These are phyloP conservation scores for Diplosphaera chodatii DNA, from an alignment of 139 green algal genomes.

Conservation along the genomic window DNA sequence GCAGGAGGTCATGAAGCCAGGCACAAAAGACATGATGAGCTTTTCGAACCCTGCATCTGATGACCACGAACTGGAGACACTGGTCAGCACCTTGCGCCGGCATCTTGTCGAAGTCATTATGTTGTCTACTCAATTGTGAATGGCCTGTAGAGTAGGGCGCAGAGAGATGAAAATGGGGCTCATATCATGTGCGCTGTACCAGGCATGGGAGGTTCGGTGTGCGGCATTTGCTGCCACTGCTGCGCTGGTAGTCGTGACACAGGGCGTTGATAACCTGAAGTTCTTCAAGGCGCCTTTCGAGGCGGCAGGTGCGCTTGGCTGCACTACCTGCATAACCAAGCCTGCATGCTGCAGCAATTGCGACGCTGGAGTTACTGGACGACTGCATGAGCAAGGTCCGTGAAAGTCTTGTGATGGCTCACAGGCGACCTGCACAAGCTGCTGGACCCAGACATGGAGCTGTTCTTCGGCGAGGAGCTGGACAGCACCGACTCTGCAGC, in stretches of 20 bases:
- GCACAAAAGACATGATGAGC: background rate
- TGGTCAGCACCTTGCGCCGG: no score
- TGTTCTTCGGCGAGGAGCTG: background rate
- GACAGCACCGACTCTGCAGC: background rate
- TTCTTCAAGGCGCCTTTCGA: conserved; percentile 11
- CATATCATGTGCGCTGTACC: no score
- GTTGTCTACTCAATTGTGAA: no score
- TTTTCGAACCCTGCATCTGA: background rate
- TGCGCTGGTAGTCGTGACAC: conserved; percentile 5
- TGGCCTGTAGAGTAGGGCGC: no score
- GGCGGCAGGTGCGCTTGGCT: background rate
- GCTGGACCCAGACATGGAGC: background rate
- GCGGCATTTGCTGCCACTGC: conserved; percentile 11
- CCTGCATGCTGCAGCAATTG: no score
- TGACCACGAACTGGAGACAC: no score
- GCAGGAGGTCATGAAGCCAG: conserved; percentile 5
- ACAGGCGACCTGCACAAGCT: conserved; percentile 11
- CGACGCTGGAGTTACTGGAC: no score
- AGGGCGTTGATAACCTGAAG: background rate
- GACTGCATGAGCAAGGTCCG: no score
- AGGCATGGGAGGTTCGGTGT: background rate
- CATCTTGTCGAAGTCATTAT: no score
- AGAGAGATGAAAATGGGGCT: no score
- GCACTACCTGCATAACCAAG: background rate
- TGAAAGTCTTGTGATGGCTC: no score